These are phyloP conservation scores for Chalciporus pseudorubinellus DNA, from an alignment of 768 basidiomycete genomes.

Conservation along the genomic window DNA sequence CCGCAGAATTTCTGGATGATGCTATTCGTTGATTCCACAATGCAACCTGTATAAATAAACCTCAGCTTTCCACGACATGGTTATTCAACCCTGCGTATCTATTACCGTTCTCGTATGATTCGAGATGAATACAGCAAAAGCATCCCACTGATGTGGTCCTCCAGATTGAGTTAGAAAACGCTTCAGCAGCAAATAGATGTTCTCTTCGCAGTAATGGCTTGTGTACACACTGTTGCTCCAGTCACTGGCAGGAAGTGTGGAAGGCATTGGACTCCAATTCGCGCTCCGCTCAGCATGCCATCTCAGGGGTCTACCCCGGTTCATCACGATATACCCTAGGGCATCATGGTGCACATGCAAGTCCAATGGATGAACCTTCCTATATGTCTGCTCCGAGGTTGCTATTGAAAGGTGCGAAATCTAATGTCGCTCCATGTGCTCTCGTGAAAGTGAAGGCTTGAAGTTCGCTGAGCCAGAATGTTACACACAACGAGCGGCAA, in stretches of 20 bases:
- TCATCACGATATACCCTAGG: too few species aligned
- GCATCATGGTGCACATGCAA: too few species aligned
- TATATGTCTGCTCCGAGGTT: too few species aligned
- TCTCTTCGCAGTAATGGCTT: conserved; percentile 69
- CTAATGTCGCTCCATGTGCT: too few species aligned
- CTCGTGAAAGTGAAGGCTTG: too few species aligned
- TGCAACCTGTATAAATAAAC: conserved; percentile 47
- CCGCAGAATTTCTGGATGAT: conserved; percentile 31
- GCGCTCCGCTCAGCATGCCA: conserved; percentile 18
- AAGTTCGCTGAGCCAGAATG: too few species aligned
- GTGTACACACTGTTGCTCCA: conserved; percentile 46
- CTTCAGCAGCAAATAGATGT: conserved; percentile 58
- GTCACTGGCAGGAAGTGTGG: conserved; percentile 24
- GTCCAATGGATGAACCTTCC: too few species aligned
- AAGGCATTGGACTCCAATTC: conserved; percentile 15
- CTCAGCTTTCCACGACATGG: conserved; percentile 1
- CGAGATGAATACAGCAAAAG: conserved; percentile 62
- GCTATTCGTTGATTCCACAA: conserved; percentile 60
- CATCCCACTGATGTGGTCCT: conserved; percentile 43
- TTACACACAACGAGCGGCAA: too few species aligned
- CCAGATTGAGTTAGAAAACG: conserved; percentile 35
- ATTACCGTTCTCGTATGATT: conserved; percentile 57
- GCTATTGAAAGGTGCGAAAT: too few species aligned
- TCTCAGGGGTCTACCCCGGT: too few species aligned
- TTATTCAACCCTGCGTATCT: conserved; percentile 1